Conservation (phyloP, 257 asterid genomes). For the Rehmannia glutinosa region DNA sequence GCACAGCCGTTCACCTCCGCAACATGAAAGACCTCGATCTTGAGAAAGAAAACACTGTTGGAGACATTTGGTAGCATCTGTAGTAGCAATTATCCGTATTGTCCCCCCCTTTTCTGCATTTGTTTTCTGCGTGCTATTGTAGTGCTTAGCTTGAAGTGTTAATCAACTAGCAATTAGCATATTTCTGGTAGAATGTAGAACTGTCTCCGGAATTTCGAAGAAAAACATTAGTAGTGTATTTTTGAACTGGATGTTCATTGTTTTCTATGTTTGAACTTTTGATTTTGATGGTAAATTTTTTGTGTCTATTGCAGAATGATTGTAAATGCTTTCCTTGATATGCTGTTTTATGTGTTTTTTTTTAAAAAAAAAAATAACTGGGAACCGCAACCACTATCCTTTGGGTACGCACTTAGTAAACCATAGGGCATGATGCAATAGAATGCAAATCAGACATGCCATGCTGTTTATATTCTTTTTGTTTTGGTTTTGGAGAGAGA, state of each 20-base stretch:
- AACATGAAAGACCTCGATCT: conserved; percentile 62
- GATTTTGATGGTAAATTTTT: conserved; percentile 6
- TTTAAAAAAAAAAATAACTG: no score
- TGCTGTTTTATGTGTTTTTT: no score
- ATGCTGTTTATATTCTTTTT: no score
- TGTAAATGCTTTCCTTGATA: not conserved
- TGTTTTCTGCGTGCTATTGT: not conserved
- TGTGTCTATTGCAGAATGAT: not conserved
- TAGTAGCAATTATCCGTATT: not conserved
- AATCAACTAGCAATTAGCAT: no score
- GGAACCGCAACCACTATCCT: no score
- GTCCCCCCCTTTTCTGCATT: not conserved
- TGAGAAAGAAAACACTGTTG: conserved; percentile 29
- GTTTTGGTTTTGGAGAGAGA: no score
- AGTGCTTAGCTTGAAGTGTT: conserved; percentile 20
- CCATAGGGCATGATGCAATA: no score
- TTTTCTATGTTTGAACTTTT: not conserved
- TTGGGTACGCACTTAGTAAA: no score
- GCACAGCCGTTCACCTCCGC: conserved; percentile 44
- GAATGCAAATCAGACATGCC: no score
- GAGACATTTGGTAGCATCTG: not conserved
- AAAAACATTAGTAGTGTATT: conserved; percentile 13
- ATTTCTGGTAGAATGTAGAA: no score
- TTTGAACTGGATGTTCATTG: conserved; percentile 6
- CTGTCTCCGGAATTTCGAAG: no score